Evolutionary conservation across 2,329 filamentous ascomycete genomes (phyloP), one percentile per base, ranked within the genome.

Genomic region (Fusarium avenaceum): DNA sequence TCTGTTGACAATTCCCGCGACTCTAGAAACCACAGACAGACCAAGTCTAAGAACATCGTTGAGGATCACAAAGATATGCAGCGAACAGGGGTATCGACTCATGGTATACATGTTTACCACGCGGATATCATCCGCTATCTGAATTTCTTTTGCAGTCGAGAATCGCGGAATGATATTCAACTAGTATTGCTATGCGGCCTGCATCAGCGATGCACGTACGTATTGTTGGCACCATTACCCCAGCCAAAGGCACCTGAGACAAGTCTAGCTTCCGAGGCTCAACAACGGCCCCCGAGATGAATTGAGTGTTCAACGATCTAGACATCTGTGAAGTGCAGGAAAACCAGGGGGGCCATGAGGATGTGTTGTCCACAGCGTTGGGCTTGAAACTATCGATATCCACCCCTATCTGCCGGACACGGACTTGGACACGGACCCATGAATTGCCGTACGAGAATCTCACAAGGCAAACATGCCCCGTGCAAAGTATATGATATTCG

Each of bases 111-210:
- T 24, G 7, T 10, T 38, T 9, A 19, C 9, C 8, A n/a, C n/a
- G 35, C 35, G 17, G 35, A 38, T 4, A 7, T 38, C n/a, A n/a
- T 9, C n/a, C 17, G 17, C 17, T 38, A n/a, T 38, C 17, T 5
- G 4, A 10, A n/a, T n/a, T 38, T n/a, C 17, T 17, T n/a, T 6
- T n/a, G 17, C 4, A 10, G 8, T 38, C 9, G 17, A 38, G 4
- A 38, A 38, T n/a, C 8, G 17, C 17, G 17, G 9, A 38, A 57
- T 13, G 15, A 47, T 56, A n/a, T 19, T 59, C 56, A 59, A 42
- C 20, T 42, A 6, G 20, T 22, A 20, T 35, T 38, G 7, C 17
- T 10, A n/a, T n/a, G 35, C 8, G 17, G 15, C 35, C 17, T 10
- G 9, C 7, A n/a, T 10, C 35, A 4, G 9, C n/a, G 9, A 19